Conservation (phyloP, 306 rosid genomes). For the Hylodesmum podocarpum region DNA sequence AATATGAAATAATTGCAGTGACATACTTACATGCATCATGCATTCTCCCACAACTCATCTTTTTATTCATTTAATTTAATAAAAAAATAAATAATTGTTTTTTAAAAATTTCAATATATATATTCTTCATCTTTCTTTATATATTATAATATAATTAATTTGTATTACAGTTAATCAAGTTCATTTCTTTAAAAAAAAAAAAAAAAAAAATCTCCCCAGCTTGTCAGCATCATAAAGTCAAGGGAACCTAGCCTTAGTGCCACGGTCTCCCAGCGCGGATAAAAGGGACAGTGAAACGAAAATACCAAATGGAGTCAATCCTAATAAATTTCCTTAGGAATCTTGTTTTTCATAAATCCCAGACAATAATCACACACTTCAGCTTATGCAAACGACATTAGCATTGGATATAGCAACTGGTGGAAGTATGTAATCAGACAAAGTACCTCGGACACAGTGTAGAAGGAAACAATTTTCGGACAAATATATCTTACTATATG, state of each 20-base stretch:
- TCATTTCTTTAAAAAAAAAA: too few relatives aligned
- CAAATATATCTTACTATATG: too few relatives aligned
- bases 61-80: neutral
- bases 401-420: neutral
- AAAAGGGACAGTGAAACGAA: neutral
- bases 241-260: neutral
- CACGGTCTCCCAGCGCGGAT: neutral
- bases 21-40: conserved; percentile 32
- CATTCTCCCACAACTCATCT: conserved; percentile 12
- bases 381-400: neutral
- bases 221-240: conserved; percentile 17
- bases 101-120: too few relatives aligned
- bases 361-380: too few relatives aligned
- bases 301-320: neutral
- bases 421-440: neutral
- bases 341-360: neutral
- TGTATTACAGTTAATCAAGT: too few relatives aligned
- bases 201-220: neutral
- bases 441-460: neutral
- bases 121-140: too few relatives aligned
- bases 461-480: neutral
- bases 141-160: too few relatives aligned
- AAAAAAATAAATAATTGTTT: too few relatives aligned
- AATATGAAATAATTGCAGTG: conserved; percentile 27
- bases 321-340: neutral